phyloP scores from a whole-genome alignment of 2,329 filamentous ascomycete species.

The Fusarium sp. region DNA sequence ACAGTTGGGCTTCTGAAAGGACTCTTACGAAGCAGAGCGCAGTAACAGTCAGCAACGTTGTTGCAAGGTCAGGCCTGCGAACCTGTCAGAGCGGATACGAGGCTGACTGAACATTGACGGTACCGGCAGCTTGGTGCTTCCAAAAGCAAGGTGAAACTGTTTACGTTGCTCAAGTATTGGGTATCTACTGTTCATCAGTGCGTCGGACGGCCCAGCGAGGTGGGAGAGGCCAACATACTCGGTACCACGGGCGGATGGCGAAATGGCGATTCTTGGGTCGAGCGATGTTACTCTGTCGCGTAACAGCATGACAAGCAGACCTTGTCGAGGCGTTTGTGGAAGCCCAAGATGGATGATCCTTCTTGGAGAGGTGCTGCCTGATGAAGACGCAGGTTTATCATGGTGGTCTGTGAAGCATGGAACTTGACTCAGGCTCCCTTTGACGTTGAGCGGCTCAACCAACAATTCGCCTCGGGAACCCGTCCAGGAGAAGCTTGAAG shows the following conservation, averaged over 20 bases:
- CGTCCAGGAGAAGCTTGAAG: background rate
- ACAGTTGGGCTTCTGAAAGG: background rate
- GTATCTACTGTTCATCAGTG: background rate
- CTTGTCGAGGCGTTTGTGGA: background rate
- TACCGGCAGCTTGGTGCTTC: conserved; percentile 6
- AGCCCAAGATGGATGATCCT: background rate
- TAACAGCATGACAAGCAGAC: conserved; percentile 21
- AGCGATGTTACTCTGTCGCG: conserved; percentile 25
- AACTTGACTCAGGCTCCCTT: background rate
- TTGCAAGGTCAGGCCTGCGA: background rate
- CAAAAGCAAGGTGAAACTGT: conserved; percentile 11
- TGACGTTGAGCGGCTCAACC: background rate
- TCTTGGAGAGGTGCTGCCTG: background rate
- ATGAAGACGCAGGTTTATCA: background rate
- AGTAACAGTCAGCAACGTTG: background rate
- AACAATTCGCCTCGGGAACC: background rate
- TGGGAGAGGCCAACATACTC: background rate
- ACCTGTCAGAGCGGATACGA: conserved; percentile 2
- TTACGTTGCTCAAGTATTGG: background rate
- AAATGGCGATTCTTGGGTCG: conserved; percentile 22
- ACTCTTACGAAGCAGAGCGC: background rate
- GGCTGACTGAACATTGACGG: background rate
- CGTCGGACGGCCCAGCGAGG: background rate
- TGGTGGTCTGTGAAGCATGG: background rate
- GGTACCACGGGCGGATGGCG: background rate